Base-by-base conservation (phyloP, 768 basidiomycete species). In the Dacryopinax spathularia region DNA sequence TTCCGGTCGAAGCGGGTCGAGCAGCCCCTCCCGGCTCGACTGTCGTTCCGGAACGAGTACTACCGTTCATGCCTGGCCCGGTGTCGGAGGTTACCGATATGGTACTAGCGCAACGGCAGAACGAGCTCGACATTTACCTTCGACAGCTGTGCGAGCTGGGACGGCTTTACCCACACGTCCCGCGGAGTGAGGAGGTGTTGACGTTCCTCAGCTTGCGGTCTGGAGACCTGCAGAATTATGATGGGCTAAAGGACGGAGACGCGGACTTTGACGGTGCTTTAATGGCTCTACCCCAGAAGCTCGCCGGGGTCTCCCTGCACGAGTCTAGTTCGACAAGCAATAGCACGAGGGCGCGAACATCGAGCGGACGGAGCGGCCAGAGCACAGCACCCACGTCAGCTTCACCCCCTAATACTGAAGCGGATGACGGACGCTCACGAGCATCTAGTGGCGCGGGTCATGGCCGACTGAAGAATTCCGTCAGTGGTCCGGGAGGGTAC, bases 11-110 rank as follows among this genome's bases (percentile, higher is more conserved):
- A 76, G 96, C 92, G 15, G 96, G 96, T 22, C 83, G 89, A 16
- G 75, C 85, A 34, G 66, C 70, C 0, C 71, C 69, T 6, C 77
- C 25, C 25, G 48, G 48, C 48, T 56, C 48, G 5, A 82, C 10
- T 62, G 60, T 27, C 62, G 64, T 29, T 60, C 65, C 20, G 43
- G 79, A 56, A 60, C 82, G 96, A 34, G 87, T 95, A 60, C 77
- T 99, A 29, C 96, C 96, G 1, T 97, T 84, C 75, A 99, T 99
- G 96, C 96, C 96, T 1, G 96, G 96, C 1, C 96, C 94, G 4
- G 83, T 88, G 6, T 80, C 87, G 27, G 77, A 85, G 20, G 91
- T 97, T 34, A 86, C 93, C 75, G 87, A 91, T 66, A 79, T 80
- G 37, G 79, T 98, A 67, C 95, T 93, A 29, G 84, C 87, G 16